phyloP scores from a whole-genome alignment of 805 yeast species.

The Candida ponderosae region DNA sequence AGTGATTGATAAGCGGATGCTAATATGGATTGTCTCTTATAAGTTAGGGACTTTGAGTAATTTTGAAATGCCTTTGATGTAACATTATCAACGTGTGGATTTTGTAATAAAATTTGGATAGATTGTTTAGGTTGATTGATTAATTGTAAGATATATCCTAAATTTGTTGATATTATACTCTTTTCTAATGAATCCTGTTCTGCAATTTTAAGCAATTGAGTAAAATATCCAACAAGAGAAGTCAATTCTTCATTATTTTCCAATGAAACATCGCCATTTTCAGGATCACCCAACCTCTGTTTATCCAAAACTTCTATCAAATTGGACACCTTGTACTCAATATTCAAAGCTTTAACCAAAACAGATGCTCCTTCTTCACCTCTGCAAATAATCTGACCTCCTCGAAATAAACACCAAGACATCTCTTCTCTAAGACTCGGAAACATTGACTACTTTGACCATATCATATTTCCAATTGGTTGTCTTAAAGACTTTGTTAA shows the following conservation, averaged over 20 bases:
- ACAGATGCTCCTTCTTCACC: too few species aligned
- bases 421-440: too few species aligned
- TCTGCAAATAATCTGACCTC: too few species aligned
- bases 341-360: not conserved
- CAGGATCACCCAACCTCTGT: not conserved
- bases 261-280: not conserved
- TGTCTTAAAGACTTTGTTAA: too few species aligned
- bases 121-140: constrained; percentile 1
- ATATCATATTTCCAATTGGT: too few species aligned
- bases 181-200: not conserved
- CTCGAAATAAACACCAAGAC: too few species aligned
- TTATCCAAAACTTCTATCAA: constrained; percentile 1
- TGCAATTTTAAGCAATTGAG: not conserved
- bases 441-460: too few species aligned
- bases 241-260: not conserved
- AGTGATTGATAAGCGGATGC: not conserved
- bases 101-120: not conserved
- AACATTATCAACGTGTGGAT: not conserved
- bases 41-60: not conserved
- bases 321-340: constrained; percentile 1
- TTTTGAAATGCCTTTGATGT: not conserved
- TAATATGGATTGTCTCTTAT: not conserved
- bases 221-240: not conserved
- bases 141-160: constrained; percentile 3
- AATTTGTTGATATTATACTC: not conserved